Evolutionary conservation across 805 yeast genomes (phyloP), one percentile per base, ranked within the genome.

Genomic region (Nakazawaea ambrosiae): DNA sequence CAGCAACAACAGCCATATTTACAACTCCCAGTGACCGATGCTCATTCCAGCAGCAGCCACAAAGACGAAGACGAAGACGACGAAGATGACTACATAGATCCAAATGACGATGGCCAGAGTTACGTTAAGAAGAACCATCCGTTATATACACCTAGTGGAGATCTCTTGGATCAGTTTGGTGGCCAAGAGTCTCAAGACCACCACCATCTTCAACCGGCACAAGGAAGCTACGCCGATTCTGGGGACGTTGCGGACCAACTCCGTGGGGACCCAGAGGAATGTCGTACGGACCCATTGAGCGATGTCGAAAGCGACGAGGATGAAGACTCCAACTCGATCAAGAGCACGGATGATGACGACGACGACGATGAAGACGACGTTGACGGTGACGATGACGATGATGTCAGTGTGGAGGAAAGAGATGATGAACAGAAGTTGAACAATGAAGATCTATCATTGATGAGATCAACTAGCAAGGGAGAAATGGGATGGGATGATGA

Each of bases 71-170:
- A 22, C 17, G 37, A 29, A 31, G 65, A 65, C 20, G 72, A 71
- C 20, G 83, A 73, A 11, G 87, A 81, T 42, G 88, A 79, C 43
- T 81, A 82, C 49, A 75, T 74, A 48, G 89, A 82, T 51, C 89
- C 90, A 1, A 81, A 82, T 50, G 90, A 83, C 54, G 90, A 82
- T 50, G 90, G 90, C 0, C 76, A 74, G 51, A 78, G 85, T 1
- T 82, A 82, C 55, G 75, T 76, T 37, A 79, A 75, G 52, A 65
- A 69, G 18, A 61, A 68, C 28, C 75, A 78, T 48, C 81, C 85
- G 5, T 55, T 81, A 38, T 81, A 81, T 49, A 75, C 70, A 45
- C 60, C 73, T 2, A 63, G 55, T 38, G 63, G 63, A 8, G 40
- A 37, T 19, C 22, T 37, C 12, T 11, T 37, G 7, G 36, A 28